A percentile compares a stretch with the other conserved stretches of the same genome.
Conservation (phyloP, 1,284 basidiomycete genomes). For the Cystobasidiaceae sp. region DNA sequence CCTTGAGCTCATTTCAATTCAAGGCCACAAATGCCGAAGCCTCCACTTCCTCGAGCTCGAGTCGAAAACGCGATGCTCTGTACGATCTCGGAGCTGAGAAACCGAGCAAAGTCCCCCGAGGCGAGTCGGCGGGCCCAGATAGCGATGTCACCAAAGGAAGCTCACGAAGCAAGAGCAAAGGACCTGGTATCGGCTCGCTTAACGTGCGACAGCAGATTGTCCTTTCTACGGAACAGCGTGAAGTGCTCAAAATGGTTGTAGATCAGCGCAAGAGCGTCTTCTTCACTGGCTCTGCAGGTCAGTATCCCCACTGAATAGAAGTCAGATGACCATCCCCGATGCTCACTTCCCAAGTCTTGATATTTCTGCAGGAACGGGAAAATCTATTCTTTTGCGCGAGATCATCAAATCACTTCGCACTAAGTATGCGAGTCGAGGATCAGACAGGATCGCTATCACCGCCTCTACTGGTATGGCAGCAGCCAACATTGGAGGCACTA, state of each 20-base stretch:
- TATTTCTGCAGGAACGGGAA: constrained; percentile 68
- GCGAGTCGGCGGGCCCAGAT: neutral
- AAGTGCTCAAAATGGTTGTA: constrained; percentile 68
- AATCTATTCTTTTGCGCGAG: constrained; percentile 85
- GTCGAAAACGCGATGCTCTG: neutral
- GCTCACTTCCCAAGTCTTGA: neutral
- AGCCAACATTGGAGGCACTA: constrained; percentile 88
- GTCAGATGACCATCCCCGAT: neutral
- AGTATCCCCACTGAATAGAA: constrained; percentile 40
- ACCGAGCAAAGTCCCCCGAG: neutral
- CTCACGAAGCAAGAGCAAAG: neutral
- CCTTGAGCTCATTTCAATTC: no score
- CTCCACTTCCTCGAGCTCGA: neutral
- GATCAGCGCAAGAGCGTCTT: constrained; percentile 73
- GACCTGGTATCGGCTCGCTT: constrained; percentile 17
- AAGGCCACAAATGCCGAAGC: neutral
- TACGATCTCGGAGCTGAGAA: neutral
- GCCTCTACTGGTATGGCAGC: constrained; percentile 89
- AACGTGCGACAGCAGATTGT: constrained; percentile 48
- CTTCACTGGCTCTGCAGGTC: constrained; percentile 94
- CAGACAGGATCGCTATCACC: constrained; percentile 70
- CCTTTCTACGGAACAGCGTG: constrained; percentile 75
- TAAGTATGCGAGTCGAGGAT: constrained; percentile 50
- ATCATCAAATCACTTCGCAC: constrained; percentile 65
- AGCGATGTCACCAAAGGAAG: neutral